These are phyloP conservation scores for Luffa aegyptiaca DNA, from an alignment of 306 rosid genomes.

Conservation along the genomic window DNA sequence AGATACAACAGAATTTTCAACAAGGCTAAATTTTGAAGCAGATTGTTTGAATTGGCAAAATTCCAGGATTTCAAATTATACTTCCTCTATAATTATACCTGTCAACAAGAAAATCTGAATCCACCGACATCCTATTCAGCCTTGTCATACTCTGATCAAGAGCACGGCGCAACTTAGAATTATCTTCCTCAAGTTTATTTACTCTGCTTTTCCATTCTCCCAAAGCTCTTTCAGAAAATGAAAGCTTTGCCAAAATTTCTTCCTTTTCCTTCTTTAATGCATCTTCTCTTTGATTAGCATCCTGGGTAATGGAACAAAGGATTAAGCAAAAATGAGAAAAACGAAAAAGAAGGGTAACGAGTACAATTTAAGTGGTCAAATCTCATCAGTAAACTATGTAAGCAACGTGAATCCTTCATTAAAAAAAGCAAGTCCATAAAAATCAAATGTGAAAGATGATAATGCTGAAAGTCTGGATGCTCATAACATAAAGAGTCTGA, in stretches of 20 bases:
- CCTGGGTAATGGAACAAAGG: conserved; percentile 30
- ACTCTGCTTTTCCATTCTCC: conserved; percentile 78
- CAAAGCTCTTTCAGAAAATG: conserved; percentile 58
- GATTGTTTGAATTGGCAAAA: neutral
- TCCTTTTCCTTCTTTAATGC: conserved; percentile 51
- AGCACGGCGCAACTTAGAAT: conserved; percentile 77
- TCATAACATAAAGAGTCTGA: neutral
- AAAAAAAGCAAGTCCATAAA: neutral
- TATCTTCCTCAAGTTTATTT: conserved; percentile 88
- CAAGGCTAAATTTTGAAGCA: too few relatives aligned
- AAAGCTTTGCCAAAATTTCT: conserved; percentile 57
- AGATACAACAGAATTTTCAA: neutral
- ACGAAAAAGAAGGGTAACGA: neutral
- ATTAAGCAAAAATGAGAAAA: neutral
- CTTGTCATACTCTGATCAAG: conserved; percentile 92
- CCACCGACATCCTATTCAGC: conserved; percentile 93
- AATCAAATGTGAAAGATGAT: neutral
- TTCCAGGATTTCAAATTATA: neutral
- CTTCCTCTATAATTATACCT: conserved; percentile 33
- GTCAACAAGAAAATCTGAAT: conserved; percentile 96
- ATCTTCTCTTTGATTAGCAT: conserved; percentile 50
- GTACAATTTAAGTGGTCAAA: neutral
- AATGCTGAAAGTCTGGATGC: neutral
- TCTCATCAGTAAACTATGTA: neutral
- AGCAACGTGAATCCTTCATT: neutral